A percentile compares a stretch with the other conserved stretches of the same genome.
Conservation (phyloP, 371 early-diverging fungal genomes). For the Funneliformis caledonium region DNA sequence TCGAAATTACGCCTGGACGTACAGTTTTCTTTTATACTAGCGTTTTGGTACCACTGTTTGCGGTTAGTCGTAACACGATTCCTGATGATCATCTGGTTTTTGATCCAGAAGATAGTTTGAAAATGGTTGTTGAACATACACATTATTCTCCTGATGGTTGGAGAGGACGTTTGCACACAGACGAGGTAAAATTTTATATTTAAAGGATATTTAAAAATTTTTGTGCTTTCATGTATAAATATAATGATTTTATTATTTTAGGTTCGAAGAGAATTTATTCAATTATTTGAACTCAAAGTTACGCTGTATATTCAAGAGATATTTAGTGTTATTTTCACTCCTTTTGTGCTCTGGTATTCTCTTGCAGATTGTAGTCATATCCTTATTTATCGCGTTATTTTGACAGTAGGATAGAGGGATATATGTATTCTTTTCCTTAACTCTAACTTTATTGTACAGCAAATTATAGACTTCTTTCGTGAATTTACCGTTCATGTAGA, state of each 20-base stretch:
- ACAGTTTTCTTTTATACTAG: conserved; percentile 92
- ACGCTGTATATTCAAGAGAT: conserved; percentile 83
- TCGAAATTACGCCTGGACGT: conserved; percentile 86
- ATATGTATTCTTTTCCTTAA: conserved; percentile 14
- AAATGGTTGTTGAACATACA: conserved; percentile 81
- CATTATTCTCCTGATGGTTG: conserved; percentile 92
- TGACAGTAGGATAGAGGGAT: not conserved
- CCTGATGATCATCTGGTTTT: conserved; percentile 80
- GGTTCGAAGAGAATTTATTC: conserved; percentile 82
- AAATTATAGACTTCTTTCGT: conserved; percentile 90
- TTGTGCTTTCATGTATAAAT: not conserved
- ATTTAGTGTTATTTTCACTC: conserved; percentile 81
- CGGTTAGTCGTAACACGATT: conserved; percentile 81
- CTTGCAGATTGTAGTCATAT: conserved; percentile 77
- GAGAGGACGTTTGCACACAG: conserved; percentile 83
- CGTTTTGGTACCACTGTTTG: conserved; percentile 84
- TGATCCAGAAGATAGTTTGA: conserved; percentile 79
- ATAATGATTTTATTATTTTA: conserved; percentile 37
- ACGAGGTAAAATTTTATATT: conserved; percentile 56
- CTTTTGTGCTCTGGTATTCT: conserved; percentile 81
- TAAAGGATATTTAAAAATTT: not conserved
- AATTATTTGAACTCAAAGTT: conserved; percentile 81
- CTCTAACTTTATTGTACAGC: conserved; percentile 21
- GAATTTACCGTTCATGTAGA: conserved; percentile 93
- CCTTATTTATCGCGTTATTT: not conserved